Evolutionary conservation across 257 asterid genomes (phyloP), one percentile per base, ranked within the genome.

Genomic region (Solanum tacnaense): DNA sequence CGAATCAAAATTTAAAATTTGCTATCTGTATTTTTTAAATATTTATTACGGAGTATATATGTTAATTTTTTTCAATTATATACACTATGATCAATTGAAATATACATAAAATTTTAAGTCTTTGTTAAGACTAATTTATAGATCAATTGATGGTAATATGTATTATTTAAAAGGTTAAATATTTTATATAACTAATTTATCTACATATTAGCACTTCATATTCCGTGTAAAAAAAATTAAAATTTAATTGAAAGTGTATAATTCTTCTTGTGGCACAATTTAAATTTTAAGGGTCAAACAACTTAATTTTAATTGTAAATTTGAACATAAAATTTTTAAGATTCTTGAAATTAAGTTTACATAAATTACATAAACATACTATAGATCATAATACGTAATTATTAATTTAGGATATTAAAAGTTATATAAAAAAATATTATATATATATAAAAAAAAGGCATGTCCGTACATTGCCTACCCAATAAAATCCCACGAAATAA

Each of bases 231-330:
- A 21, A 20, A 58, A 58, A 58, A 7, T 18, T 18, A 20, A 20
- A 58, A 58, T 20, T 21, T 1, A 58, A 58, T 7, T 7, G 0
- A 58, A 58, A 56, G 23, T 56, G 10, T 18, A 16, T 56, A 56
- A 56, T 18, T 56, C 4, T 18, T 18, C 9, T 56, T 1, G 65
- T 6, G 65, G n/a, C 8, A 18, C 10, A 56, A 56, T 56, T 20
- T 18, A 3, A 56, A 56, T 56, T 56, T 56, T 56, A 2, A 56
- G 4, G 6, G 10, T 0, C n/a, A 56, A 56, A 1, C 1, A 56
- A 56, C 0, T 56, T 0, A 3, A 56, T 56, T 18, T 56, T 56
- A 2, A 56, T 18, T 0, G 4, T 56, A 0, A 56, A 56, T 18
- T 56, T 56, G 2, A 18, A 56, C 1, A 56, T 18, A 6, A 7